Base-by-base conservation (phyloP, 2,329 filamentous ascomycete genomes). In the Chaetothyriales sp. region DNA sequence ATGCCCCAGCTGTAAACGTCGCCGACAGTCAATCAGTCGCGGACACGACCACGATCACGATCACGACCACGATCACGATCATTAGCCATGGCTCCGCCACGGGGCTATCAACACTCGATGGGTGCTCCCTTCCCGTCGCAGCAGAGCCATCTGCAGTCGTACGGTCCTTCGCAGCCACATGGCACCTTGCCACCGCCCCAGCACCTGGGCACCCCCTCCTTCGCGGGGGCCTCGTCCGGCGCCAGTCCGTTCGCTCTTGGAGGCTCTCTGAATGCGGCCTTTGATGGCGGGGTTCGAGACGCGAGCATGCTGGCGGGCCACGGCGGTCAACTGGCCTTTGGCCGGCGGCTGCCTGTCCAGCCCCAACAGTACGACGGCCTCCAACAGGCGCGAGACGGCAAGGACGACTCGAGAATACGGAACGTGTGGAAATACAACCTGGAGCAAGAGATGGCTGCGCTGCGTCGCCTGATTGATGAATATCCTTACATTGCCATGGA, bases 401-500 rank as follows among this genome's bases (percentile, higher is more conserved):
- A 77, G 18, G 73, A 72, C 28, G 86, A 87, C 62, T 79, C 81
- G 55, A 77, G 88, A 65, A 96, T 96, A 81, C 79, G 89, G 57
- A 90, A 98, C 62, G 92, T 98, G 42, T 98, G 92, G 92, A 84
- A 84, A 65, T 80, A 87, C 60, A 96, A 96, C 62, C 70, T 96
- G 56, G 79, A 86, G 22, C 84, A 93, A 63, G 92, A 98, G 71
- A 92, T 98, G 83, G 83, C 80, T 7, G 73, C 84, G 47, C 69
- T 98, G 59, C 78, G 90, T 65, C 80, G 84, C 53, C 71, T 96
- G 61, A 80, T 96, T 57, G 85, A 94, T 55, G 86, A 84, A 62
- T 96, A 93, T 66, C 86, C 88, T 43, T 96, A 93, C 65, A 90
- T 98, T 68, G 90, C 89, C 61, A 96, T 98, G 92, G 92, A 98